Conservation (phyloP, 108 stramenopile species). For the Nannochloropsis granulata region DNA sequence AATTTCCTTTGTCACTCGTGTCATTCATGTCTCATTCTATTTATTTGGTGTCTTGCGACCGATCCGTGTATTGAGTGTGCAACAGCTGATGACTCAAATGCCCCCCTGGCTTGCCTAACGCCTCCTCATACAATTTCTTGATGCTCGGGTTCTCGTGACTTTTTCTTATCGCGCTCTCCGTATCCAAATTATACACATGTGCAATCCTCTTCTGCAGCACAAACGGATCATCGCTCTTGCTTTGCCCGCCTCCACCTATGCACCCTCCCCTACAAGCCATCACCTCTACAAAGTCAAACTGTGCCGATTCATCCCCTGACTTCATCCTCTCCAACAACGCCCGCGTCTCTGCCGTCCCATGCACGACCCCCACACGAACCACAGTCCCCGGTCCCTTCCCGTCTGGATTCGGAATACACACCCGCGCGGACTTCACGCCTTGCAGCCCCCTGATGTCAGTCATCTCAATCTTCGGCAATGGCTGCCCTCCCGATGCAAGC, state of each 20-base stretch:
- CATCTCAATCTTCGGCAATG: not conserved
- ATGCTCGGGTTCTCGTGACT: not conserved
- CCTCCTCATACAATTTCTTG: not conserved
- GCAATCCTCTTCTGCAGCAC: not conserved
- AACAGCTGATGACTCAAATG: not conserved
- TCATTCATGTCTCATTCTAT: not conserved
- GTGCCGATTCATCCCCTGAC: not conserved
- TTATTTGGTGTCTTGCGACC: not conserved
- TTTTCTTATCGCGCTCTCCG: not conserved
- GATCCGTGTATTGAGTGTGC: not conserved
- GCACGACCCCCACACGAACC: not conserved
- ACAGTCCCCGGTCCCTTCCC: not conserved
- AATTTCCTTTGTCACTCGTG: no score
- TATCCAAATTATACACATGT: not conserved
- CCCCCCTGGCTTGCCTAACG: not conserved
- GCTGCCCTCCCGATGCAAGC: not conserved
- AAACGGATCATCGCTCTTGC: not conserved
- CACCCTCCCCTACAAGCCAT: constrained; percentile 12
- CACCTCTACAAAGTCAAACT: constrained; percentile 5
- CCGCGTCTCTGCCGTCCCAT: not conserved
- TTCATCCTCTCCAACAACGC: not conserved
- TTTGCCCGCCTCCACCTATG: constrained; percentile 7
- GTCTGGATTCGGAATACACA: not conserved
- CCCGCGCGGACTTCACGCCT: not conserved
- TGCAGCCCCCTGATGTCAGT: constrained; percentile 1